Conservation (phyloP, 2,329 filamentous ascomycete genomes). For the Tolypocladium sp. region DNA sequence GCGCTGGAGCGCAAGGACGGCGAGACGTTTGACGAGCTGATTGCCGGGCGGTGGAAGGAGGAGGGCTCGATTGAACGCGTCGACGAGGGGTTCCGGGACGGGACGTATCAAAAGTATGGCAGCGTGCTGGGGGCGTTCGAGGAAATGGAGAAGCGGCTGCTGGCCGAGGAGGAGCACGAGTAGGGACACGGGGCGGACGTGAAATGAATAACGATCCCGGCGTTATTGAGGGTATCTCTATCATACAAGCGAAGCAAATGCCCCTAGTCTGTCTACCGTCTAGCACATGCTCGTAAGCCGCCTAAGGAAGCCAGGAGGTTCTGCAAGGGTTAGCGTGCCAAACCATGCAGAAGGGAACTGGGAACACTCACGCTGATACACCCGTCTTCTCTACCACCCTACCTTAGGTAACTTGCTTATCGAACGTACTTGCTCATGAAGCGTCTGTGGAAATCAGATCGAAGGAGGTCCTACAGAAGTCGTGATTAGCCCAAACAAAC, state of each 20-base stretch:
- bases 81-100: slow-evolving; percentile 68
- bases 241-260: slow-evolving; percentile 6
- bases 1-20: slow-evolving; percentile 58
- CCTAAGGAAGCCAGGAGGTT: background rate
- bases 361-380: background rate
- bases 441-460: slow-evolving; percentile 94
- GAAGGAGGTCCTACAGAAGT: slow-evolving; percentile 60
- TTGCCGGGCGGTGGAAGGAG: slow-evolving; percentile 79
- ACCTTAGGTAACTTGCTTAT: slow-evolving; percentile 26
- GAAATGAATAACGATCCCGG: background rate
- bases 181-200: background rate
- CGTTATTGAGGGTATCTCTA: background rate
- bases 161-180: slow-evolving; percentile 28
- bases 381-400: background rate
- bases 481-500: background rate
- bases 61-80: slow-evolving; percentile 75
- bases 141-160: slow-evolving; percentile 60
- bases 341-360: background rate
- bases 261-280: background rate
- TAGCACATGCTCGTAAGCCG: background rate
- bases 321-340: slow-evolving; percentile 9
- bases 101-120: slow-evolving; percentile 70
- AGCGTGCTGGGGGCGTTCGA: slow-evolving; percentile 68
- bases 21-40: slow-evolving; percentile 82
- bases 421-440: slow-evolving; percentile 75